Base-by-base conservation (phyloP, 495 filamentous ascomycete species). In the Mytilinidion resinicola region DNA sequence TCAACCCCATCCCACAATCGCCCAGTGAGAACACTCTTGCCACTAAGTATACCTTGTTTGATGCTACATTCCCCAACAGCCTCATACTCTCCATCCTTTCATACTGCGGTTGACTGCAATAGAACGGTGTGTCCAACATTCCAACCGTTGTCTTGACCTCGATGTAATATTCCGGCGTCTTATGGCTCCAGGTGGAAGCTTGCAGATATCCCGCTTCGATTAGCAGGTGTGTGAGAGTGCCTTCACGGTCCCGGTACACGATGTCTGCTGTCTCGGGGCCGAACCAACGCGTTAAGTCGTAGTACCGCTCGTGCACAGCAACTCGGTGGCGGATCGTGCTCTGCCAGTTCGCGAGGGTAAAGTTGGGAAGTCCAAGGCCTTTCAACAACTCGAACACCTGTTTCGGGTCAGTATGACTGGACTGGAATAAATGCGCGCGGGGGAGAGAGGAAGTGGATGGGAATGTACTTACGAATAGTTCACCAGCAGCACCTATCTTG, bases 201-300 rank as follows among this genome's bases (percentile, higher is more conserved):
- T 30, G 46, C n/a, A 57, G 35, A 51, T 57, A 57, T 15, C 54
- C 54, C 42, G 11, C 21, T 35, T 35, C 20, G n/a, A 57, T 50
- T 9, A 57, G 54, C 19, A 48, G n/a, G 11, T 50, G 5, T 11
- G 54, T 57, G 38, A 57, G 44, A 8, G 10, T 19, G 15, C 54
- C 15, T 9, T 49, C 9, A 11, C 30, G 25, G 44, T 57, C 54
- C 7, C 4, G 38, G 37, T 57, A 57, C 5, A 57, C 54, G 51
- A 57, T 57, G 17, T 57, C 54, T 12, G 54, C 54, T 1, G 54
- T 57, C 19, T 57, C 54, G 3, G 44, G 11, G n/a, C 54, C 54
- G 25, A 15, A 2, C 54, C 54, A 57, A 12, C 15, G 10, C 14
- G 6, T 3, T 4, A 57, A 9, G 37, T 35, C 54, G n/a, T 14